phyloP scores from a whole-genome alignment of 495 filamentous ascomycete species.

The Xylaria cubensis region DNA sequence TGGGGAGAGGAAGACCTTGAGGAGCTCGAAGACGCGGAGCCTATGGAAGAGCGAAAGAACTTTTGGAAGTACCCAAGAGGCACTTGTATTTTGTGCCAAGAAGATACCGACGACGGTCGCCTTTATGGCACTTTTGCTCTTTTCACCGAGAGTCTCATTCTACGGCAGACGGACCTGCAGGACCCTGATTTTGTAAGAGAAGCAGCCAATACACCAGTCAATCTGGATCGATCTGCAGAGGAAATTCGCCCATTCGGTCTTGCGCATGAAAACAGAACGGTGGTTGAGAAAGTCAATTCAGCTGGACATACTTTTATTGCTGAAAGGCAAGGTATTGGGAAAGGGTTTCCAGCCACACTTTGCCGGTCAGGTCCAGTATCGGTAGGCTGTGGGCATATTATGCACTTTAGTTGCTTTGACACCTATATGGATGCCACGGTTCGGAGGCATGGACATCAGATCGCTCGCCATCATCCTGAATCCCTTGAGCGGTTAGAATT shows the following conservation, averaged over 20 bases:
- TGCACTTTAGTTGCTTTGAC: slow-evolving; percentile 97
- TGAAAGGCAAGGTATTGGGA: slow-evolving; percentile 83
- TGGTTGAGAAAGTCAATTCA: slow-evolving; percentile 75
- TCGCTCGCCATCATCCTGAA: slow-evolving; percentile 92
- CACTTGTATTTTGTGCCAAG: slow-evolving; percentile 95
- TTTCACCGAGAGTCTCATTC: slow-evolving; percentile 83
- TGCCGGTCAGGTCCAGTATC: slow-evolving; percentile 80
- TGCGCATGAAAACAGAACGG: slow-evolving; percentile 80
- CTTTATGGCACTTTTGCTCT: slow-evolving; percentile 92
- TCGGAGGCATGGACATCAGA: slow-evolving; percentile 85
- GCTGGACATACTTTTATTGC: slow-evolving; percentile 71
- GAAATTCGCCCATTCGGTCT: slow-evolving; percentile 86
- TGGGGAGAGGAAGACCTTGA: slow-evolving; percentile 80
- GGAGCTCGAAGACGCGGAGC: slow-evolving; percentile 61
- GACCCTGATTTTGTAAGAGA: slow-evolving; percentile 87
- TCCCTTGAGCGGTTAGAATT: slow-evolving; percentile 79
- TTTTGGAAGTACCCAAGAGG: slow-evolving; percentile 93
- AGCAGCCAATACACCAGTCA: slow-evolving; percentile 75
- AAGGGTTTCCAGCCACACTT: slow-evolving; percentile 78
- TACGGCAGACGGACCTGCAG: slow-evolving; percentile 82
- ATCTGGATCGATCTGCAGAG: slow-evolving; percentile 83
- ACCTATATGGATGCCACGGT: slow-evolving; percentile 81
- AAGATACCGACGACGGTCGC: slow-evolving; percentile 87
- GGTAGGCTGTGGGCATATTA: slow-evolving; percentile 94
- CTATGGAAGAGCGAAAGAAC: slow-evolving; percentile 69